These are phyloP conservation scores for Gossypium herbaceum DNA, from an alignment of 345 rosid genomes.

Conservation along the genomic window DNA sequence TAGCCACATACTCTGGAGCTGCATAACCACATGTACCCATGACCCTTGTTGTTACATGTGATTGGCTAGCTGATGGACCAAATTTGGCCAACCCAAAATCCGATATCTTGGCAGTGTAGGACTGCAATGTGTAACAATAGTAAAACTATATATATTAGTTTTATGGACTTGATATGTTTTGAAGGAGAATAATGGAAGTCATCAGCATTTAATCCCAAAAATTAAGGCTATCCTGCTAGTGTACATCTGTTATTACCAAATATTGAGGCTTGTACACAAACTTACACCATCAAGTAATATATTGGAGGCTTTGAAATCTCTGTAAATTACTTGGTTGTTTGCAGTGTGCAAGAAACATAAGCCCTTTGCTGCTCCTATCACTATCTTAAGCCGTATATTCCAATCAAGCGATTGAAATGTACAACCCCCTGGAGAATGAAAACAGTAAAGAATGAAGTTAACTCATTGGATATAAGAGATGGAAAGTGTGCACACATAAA, in stretches of 20 bases:
- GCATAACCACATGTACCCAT: constrained; percentile 96
- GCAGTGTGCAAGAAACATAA: constrained; percentile 73
- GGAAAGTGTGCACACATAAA: background rate
- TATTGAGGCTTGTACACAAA: background rate
- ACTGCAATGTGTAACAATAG: constrained; percentile 37
- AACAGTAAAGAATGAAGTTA: constrained; percentile 2
- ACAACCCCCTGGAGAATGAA: constrained; percentile 53
- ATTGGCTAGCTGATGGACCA: constrained; percentile 94
- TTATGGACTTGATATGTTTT: too few relatives aligned
- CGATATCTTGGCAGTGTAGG: constrained; percentile 82
- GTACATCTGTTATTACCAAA: too few relatives aligned
- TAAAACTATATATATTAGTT: background rate
- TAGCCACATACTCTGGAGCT: constrained; percentile 95
- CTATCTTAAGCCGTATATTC: constrained; percentile 64
- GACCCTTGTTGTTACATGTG: constrained; percentile 90
- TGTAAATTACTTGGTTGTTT: constrained; percentile 77
- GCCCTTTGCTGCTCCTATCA: constrained; percentile 81
- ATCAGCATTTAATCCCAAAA: too few relatives aligned
- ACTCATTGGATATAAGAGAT: background rate
- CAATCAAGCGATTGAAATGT: constrained; percentile 75
- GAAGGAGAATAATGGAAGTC: too few relatives aligned
- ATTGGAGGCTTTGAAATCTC: constrained; percentile 94
- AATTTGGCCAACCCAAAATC: constrained; percentile 92
- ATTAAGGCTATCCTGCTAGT: too few relatives aligned
- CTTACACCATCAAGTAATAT: constrained; percentile 85